Conservation (phyloP, 2,329 filamentous ascomycete genomes). For the Lachnellula cervina region DNA sequence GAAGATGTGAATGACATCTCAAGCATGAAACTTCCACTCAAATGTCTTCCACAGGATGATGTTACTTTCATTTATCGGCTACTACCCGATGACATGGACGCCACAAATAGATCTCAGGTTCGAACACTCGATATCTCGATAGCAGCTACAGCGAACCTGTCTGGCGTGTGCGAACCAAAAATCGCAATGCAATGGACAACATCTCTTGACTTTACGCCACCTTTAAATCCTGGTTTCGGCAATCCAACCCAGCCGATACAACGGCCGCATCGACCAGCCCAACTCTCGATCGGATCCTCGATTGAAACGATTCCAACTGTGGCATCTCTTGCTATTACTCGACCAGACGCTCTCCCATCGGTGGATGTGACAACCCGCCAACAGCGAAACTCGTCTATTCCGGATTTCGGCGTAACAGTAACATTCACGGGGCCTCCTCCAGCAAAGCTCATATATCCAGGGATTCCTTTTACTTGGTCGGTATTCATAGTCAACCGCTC, state of each 20-base stretch:
- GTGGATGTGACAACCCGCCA: conserved; percentile 47
- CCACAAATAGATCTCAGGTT: conserved; percentile 41
- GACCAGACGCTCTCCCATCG: conserved; percentile 55
- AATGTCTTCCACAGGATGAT: conserved; percentile 67
- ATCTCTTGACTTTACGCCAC: conserved; percentile 62
- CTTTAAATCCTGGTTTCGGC: conserved; percentile 59
- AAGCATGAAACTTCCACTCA: conserved; percentile 50
- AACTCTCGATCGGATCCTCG: conserved; percentile 57
- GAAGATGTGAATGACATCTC: conserved; percentile 49
- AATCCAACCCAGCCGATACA: conserved; percentile 53
- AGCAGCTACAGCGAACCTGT: conserved; percentile 53
- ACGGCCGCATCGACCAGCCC: conserved; percentile 56
- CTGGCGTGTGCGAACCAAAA: conserved; percentile 53
- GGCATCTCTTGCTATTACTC: conserved; percentile 50
- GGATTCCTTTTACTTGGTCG: conserved; percentile 66
- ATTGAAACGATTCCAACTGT: conserved; percentile 48
- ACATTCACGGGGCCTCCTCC: conserved; percentile 63
- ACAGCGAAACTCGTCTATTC: conserved; percentile 41
- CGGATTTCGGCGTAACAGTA: conserved; percentile 68
- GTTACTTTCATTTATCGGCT: conserved; percentile 70
- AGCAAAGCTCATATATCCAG: conserved; percentile 53
- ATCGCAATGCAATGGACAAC: conserved; percentile 66
- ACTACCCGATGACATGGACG: conserved; percentile 37
- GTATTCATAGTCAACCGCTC: conserved; percentile 73
- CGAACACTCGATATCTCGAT: conserved; percentile 57